Percentiles rank a stretch among this genome's conserved stretches.
Evolutionary conservation across 495 filamentous ascomycete genomes (phyloP).

Genomic region (Talaromyces ruber): DNA sequence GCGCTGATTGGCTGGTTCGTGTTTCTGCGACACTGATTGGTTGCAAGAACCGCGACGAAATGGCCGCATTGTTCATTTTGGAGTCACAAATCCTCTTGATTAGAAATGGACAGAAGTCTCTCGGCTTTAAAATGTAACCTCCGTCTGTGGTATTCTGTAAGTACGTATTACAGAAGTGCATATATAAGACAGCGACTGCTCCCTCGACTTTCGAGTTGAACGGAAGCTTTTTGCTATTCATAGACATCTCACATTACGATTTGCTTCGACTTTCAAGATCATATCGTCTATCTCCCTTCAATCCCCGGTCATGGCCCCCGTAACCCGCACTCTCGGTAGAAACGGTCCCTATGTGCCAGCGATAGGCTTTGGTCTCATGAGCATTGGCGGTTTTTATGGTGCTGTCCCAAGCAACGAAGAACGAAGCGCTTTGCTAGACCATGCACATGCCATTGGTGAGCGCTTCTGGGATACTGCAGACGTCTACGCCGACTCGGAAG

Average conservation of each 20-base stretch:
- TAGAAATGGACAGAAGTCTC: background rate
- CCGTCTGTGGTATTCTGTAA: background rate
- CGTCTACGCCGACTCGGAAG: slow-evolving; percentile 30
- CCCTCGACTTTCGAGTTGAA: background rate
- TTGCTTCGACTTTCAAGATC: background rate
- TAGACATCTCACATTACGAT: background rate
- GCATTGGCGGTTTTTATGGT: slow-evolving; percentile 40
- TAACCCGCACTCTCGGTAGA: slow-evolving; percentile 39
- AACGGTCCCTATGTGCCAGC: slow-evolving; percentile 47
- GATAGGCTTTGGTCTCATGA: slow-evolving; percentile 51
- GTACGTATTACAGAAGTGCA: background rate
- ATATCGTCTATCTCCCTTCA: background rate
- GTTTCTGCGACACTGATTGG: background rate
- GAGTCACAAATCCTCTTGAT: background rate
- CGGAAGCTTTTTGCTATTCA: background rate
- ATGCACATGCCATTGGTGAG: slow-evolving; percentile 42
- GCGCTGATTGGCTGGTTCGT: background rate
- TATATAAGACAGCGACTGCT: background rate
- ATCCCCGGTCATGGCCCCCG: slow-evolving; percentile 10
- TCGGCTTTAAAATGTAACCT: background rate
- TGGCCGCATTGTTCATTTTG: background rate
- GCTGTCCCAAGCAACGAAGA: slow-evolving; percentile 24
- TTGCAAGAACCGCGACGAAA: background rate
- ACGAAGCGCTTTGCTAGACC: slow-evolving; percentile 30
- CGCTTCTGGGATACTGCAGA: slow-evolving; percentile 55